phyloP scores from a whole-genome alignment of 2,329 filamentous ascomycete species.

The Fusarium zealandicum region DNA sequence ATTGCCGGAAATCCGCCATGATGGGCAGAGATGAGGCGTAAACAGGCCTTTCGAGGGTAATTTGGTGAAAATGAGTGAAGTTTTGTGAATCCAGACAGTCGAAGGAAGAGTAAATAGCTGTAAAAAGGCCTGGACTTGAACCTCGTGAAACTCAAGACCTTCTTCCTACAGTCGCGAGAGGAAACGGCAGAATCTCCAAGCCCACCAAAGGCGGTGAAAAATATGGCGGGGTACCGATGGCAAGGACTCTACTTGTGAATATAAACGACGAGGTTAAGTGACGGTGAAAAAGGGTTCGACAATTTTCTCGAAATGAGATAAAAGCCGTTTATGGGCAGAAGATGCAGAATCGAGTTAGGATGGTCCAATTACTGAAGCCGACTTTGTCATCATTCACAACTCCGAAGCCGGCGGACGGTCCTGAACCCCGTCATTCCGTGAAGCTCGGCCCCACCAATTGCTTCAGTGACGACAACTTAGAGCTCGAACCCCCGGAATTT shows the following conservation, averaged over 20 bases:
- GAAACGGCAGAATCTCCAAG: conserved; percentile 32
- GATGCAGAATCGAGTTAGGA: not conserved
- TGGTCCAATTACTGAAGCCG: conserved; percentile 34
- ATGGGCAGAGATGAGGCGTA: not conserved
- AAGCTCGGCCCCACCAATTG: conserved; percentile 31
- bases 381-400: conserved; percentile 38
- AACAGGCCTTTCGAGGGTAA: not conserved
- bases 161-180: conserved; percentile 15
- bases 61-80: not conserved
- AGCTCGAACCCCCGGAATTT: conserved; percentile 12
- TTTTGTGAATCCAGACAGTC: not conserved
- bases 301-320: not conserved
- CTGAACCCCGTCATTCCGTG: conserved; percentile 1
- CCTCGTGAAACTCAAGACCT: conserved; percentile 1
- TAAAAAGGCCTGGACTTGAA: not conserved
- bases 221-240: conserved; percentile 36
- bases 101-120: not conserved
- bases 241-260: not conserved
- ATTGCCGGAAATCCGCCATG: conserved; percentile 61
- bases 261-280: not conserved
- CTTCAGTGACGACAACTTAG: conserved; percentile 33
- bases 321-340: not conserved
- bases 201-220: conserved; percentile 40
- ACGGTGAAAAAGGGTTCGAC: not conserved
- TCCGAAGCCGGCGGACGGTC: conserved; percentile 38